Evolutionary conservation across 2,329 filamentous ascomycete species (phyloP), one percentile per base, ranked within the genome.

Genomic region (Fusarium chaquense): DNA sequence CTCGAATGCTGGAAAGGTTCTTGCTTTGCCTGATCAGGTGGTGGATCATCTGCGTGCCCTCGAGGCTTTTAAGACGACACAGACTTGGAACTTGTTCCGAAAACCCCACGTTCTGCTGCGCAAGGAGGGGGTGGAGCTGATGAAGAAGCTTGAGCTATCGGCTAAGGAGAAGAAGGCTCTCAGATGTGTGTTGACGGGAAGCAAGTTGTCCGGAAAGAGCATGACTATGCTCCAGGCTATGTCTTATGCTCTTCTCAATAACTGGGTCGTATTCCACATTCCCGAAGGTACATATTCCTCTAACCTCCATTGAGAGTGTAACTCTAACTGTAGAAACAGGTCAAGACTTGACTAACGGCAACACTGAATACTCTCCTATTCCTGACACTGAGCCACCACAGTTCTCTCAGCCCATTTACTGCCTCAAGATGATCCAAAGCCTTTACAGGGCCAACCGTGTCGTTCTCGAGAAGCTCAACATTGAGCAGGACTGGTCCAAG

Each of bases 11-110:
- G 93, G 92, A 36, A 86, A 86, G 65, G 87, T 98, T 32, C 82
- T 93, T 54, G 87, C 87, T 3, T 80, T 98, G 30, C 89, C 91
- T 10, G 88, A 89, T 43, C 81, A 82, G 2, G 82, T 93, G 52
- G 86, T 98, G 52, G 94, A 97, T 81, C 88, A 91, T 78, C 83
- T 99, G 82, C 87, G 94, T 74, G 87, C 90, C n/a, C 85, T 92
- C 56, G 93, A 97, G 77, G 94, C 93, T 5, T 99, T 99, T 85
- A 97, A 97, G 86, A 85, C 89, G 24, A 92, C 89, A 26, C 96
- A 98, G 85, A 90, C 88, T 69, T 99, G 96, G 94, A 87, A 86
- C 62, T 83, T 97, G 75, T 99, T 98, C 81, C 85, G 93, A 73
- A 87, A 89, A 71, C 96, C 96, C 28, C 92, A 92, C 58, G 88